Conservation (phyloP, 2,329 filamentous ascomycete genomes). For the Aspergillus candidus region DNA sequence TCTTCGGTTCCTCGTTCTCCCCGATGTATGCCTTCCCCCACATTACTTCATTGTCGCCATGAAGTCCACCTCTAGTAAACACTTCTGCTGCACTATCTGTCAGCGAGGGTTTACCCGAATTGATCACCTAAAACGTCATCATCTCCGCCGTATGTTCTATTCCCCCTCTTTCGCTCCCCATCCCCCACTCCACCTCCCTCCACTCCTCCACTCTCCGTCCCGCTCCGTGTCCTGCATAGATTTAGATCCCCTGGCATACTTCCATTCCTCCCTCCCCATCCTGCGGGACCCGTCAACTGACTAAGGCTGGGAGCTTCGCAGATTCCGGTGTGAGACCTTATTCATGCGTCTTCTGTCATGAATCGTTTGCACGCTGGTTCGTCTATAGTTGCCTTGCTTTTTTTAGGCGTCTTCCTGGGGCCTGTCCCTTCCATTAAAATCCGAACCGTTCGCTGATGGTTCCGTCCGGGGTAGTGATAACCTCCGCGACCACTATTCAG, state of each 20-base stretch:
- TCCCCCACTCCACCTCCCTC: not conserved
- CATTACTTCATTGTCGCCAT: slow-evolving; percentile 16
- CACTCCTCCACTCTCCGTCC: not conserved
- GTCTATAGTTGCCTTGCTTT: slow-evolving; percentile 8
- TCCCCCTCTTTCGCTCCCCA: slow-evolving; percentile 3
- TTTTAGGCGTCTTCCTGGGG: slow-evolving; percentile 1
- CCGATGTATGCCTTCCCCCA: slow-evolving; percentile 15
- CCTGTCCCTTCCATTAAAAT: not conserved
- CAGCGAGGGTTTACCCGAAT: slow-evolving; percentile 43
- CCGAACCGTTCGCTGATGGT: not conserved
- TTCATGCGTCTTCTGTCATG: slow-evolving; percentile 41
- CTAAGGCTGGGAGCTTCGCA: slow-evolving; percentile 12
- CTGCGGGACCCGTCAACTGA: slow-evolving; percentile 1
- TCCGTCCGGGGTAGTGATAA: slow-evolving; percentile 34
- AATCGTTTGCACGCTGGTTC: slow-evolving; percentile 42
- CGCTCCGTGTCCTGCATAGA: not conserved
- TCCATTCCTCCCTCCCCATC: slow-evolving; percentile 7
- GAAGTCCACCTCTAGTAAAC: slow-evolving; percentile 34
- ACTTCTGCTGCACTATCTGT: slow-evolving; percentile 41
- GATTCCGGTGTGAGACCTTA: slow-evolving; percentile 46
- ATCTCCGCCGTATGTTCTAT: slow-evolving; percentile 38
- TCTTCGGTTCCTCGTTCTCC: slow-evolving; percentile 14
- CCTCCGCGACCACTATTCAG: slow-evolving; percentile 41
- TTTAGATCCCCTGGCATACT: not conserved
- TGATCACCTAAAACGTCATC: slow-evolving; percentile 45